phyloP scores from a whole-genome alignment of 164 flowering plant species.

The Dillenia suffruticosa region DNA sequence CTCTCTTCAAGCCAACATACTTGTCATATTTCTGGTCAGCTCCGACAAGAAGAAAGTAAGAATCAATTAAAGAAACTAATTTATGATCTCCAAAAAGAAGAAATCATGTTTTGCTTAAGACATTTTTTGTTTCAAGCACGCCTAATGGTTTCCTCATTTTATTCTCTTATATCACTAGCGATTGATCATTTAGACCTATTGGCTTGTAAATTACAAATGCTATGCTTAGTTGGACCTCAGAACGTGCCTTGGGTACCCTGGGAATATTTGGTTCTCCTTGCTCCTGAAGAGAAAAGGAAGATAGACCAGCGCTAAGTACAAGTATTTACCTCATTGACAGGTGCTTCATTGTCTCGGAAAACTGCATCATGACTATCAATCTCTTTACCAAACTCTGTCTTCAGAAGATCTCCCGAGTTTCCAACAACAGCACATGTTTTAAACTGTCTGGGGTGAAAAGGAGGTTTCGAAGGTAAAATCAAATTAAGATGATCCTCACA shows the following conservation, averaged over 20 bases:
- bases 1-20: conserved; percentile 91
- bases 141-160: no score
- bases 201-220: no score
- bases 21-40: conserved; percentile 85
- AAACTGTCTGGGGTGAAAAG: conserved; percentile 92
- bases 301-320: conserved; percentile 1
- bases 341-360: conserved; percentile 96
- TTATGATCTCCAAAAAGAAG: no score
- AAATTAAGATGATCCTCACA: conserved; percentile 95
- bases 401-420: conserved; percentile 91
- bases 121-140: no score
- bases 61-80: no score
- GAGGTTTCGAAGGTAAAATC: conserved; percentile 83
- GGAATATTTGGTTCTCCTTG: no score
- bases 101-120: no score
- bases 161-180: no score
- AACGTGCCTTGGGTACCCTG: no score
- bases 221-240: no score
- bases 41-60: background rate
- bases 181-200: no score
- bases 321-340: conserved; percentile 72
- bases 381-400: conserved; percentile 92
- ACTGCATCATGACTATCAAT: conserved; percentile 97
- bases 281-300: background rate
- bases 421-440: conserved; percentile 96